Base-by-base conservation (phyloP, 805 yeast genomes). In the Kuraishia hungarica region DNA sequence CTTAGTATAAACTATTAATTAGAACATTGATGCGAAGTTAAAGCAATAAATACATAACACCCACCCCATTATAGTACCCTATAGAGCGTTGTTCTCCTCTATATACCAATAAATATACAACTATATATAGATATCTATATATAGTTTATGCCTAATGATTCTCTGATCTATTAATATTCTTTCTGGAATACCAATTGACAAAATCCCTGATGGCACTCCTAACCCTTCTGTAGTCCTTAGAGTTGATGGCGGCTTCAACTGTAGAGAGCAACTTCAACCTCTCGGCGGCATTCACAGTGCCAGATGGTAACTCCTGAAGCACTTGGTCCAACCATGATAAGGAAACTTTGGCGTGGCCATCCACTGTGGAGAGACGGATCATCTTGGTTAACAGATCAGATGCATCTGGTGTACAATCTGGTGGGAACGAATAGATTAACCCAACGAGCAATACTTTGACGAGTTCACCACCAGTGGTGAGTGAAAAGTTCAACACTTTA, bases 171-270 rank as follows among this genome's bases (percentile, higher is more conserved):
- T 66, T 64, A 26, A 89, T 79, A 62, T 89, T 87, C 66, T 89
- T 86, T 61, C 96, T 75, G 35, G 85, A 72, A 69, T 89, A 91
- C 94, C 97, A 88, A 54, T 78, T 82, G 47, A 89, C 82, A 65
- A 92, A 93, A 65, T 87, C 93, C 62, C 83, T 81, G 54, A 92
- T 72, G 50, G 87, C 78, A 2, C 82, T 74, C 62, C 96, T 80
- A 24, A 89, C 82, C 59, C 89, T 80, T 66, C 93, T 80, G 67
- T 76, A 83, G 68, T 90, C 92, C 62, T 81, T 84, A 23, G 84
- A 81, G 43, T 76, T 78, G 52, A 89, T 72, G 0, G 94, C 87
- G 15, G 71, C 73, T n/a, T 75, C 76, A 4, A 86, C 74, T 1
- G 84, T 76, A 8, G 73, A 72, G 39, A 85, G 63, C 58, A 91